Base-by-base conservation (phyloP, 441 rosid species). In the Arabidopsis lyrata region DNA sequence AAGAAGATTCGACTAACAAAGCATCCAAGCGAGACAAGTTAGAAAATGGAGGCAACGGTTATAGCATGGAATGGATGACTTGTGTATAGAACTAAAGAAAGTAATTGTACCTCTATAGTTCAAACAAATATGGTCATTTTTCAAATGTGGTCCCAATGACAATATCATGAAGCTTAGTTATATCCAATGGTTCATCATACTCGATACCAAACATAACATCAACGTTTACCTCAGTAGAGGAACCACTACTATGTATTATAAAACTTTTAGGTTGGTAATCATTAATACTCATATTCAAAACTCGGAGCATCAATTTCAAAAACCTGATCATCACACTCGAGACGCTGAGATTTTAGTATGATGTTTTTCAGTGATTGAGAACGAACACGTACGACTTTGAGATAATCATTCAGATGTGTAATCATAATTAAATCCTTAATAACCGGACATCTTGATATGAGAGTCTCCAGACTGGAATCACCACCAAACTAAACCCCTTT, bases 351-450 rank as follows among this genome's bases (percentile, higher is more conserved):
- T 5, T 41, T 13, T 4, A 63, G 6, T 24, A 6, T 8, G 3
- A 62, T 62, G 15, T 18, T 63, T 13, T 72, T 72, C 0, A 72
- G 11, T 2, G 69, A 60, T 8, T 38, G 63, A 27, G 63, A 72
- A 0, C 55, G n/a, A 14, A 72, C 53, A 14, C 10, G 8, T 2
- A 18, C 48, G 16, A 12, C 35, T 62, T 12, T n/a, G 2, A 39
- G 5, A 2, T 12, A 5, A 11, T 71, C 53, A 6, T 42, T 12
- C 10, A 18, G 14, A 60, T 29, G 4, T 1, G 34, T 12, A 16
- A 18, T 22, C n/a, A 53, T 1, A 0, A 12, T 14, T 4, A 42
- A 63, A 15, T 63, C 45, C 45, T 63, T 35, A 0, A 72, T 36
- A 41, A 29, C 55, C 2, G 31, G 6, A 53, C 70, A 63, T 4